Base-by-base conservation (phyloP, 345 rosid species). In the Draba incana region DNA sequence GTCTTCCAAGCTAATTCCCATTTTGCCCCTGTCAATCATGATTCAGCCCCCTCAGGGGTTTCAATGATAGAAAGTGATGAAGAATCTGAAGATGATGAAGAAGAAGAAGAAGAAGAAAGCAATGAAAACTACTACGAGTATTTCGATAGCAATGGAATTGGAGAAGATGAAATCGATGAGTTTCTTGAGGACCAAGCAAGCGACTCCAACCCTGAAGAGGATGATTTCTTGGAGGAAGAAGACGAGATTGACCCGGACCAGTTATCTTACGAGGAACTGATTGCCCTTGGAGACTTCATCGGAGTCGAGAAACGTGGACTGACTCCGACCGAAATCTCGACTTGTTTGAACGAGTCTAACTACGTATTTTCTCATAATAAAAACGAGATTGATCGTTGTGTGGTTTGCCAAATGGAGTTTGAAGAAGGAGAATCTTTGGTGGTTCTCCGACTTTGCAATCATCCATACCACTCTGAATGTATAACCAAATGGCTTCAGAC, bases 181-280 rank as follows among this genome's bases (percentile, higher is more conserved):
- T 80, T 81, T 59, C 74, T 78, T 3, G 94, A 79, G 27, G 86
- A 71, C 3, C 74, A 81, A 66, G 90, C 73, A 8, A 81, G 80
- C 71, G 55, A 58, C 39, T 51, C 52, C 24, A 73, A 75, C 20
- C 51, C 38, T 2, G 84, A 77, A 6, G 84, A 64, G 9, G 86
- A 79, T 1, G 80, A 71, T 16, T 72, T 72, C 39, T 41, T 72
- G 46, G 77, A 72, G 15, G 85, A 76, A 39, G 85, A 84, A 11
- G 92, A 88, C 37, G 98, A 81, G 28, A 77, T 89, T 30, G 92
- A 92, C 9, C 90, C 81, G 0, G 96, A 89, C 53, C 83, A 83
- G 33, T 67, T 87, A 44, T 79, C 96, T 2, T 85, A 89, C 52
- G 96, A 92, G 47, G 92, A 89, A 24, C 47, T 92, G 76, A 68